Base-by-base conservation (phyloP, 768 basidiomycete genomes). In the Naganishia onofrii region DNA sequence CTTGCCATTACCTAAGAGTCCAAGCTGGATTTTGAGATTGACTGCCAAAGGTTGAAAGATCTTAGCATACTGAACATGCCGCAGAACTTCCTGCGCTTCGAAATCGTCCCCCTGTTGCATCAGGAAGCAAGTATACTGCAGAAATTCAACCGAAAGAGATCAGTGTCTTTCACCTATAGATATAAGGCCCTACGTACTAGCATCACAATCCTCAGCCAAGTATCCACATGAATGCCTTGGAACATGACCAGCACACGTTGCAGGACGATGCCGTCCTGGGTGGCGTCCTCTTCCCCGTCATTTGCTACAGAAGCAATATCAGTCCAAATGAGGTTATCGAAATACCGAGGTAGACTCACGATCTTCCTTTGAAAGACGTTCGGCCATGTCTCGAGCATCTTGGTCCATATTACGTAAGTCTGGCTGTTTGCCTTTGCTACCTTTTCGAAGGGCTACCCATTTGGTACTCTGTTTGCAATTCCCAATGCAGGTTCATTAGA, bases 141-240 rank as follows among this genome's bases (percentile, higher is more conserved):
- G 44, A 55, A 29, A 57, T 51, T 15, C 34, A 8, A 21, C 12
- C 42, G 19, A 4, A 63, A 23, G 38, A 1, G 2, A 21, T 36
- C n/a, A 23, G 42, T 34, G 6, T 6, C 19, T 2, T 28, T 29
- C 23, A 8, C 13, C 28, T 63, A 15, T 2, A 19, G 26, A n/a
- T 13, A 21, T 13, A 19, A 63, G 10, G 23, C 6, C 32, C 21
- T 15, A 77, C 84, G 58, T 64, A 92, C 95, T 84, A 93, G 90
- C 83, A 96, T 87, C 77, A 93, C 88, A 48, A 97, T 76, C 19
- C 84, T 84, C 57, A 95, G 78, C 95, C 95, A 99, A 65, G 90
- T 87, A 67, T 90, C 89, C 74, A 92, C 92, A 3, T 84, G 84
- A 42, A 95, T 84, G 0, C 91, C 90, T 13, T 94, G 88, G 79